Evolutionary conservation across 257 asterid species (phyloP), one percentile per base, ranked within the genome.

Genomic region (Scutellaria minor): DNA sequence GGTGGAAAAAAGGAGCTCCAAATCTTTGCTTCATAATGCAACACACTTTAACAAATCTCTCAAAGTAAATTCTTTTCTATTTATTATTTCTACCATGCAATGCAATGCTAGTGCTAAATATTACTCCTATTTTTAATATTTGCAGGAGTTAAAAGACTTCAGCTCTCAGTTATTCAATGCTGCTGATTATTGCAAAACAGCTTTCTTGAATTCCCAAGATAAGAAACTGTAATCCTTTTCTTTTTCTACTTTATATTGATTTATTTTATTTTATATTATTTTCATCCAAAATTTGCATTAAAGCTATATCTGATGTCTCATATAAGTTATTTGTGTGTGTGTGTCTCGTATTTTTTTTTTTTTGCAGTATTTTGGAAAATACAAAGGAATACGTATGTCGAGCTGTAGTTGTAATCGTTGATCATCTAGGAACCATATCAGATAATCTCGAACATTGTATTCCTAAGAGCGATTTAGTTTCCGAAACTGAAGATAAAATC

Each of bases 391-490:
- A 86, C 73, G 10, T 86, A 6, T 70, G 83, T 24, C 71, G 72
- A 60, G 96, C 95, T 3, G 84, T 86, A 0, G 89, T 88, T 6
- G 83, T 90, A 37, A 77, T 81, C 0, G 81, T 88, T 22, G 96
- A 90, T 85, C 95, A 88, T 83, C 56, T 90, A 2, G 96, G 95
- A 56, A 75, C 80, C 79, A 77, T 90, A 7, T 82, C 96, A 44
- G 83, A 89, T 51, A 77, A 78, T 22, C 86, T 90, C 64, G 90
- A 90, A 78, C 64, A 74, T 35, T 72, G 41, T 35, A 72, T 90
- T 54, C 48, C 85, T 10, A 48, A 57, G 48, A 76, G 46, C 71
- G 58, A 76, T 74, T 69, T 82, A 13, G 27, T 86, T 78, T 71
- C 85, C 70, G 77, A 85, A 59, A 72, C 95, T 27, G 82, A 86